A percentile compares a stretch with the other conserved stretches of the same genome.
Conservation (phyloP, 208 protist species). For the Phytomonas sp. region DNA sequence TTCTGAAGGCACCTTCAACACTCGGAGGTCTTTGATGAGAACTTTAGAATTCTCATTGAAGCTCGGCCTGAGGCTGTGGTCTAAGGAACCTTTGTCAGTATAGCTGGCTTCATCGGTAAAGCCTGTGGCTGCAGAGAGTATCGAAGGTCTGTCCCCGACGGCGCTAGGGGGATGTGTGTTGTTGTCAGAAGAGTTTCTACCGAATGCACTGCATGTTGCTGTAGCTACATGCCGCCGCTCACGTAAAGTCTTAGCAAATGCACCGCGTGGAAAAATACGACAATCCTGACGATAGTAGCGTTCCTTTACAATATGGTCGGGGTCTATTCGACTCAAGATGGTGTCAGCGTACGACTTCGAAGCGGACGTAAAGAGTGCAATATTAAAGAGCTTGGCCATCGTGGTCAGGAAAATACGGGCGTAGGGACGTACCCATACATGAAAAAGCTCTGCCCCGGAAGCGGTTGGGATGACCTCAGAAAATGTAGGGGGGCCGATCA, state of each 20-base stretch:
- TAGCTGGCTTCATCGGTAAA: background rate
- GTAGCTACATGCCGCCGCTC: conserved; percentile 9
- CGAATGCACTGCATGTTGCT: background rate
- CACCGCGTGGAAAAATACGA: conserved; percentile 37
- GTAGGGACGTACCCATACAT: conserved; percentile 80
- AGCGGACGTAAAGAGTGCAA: conserved; percentile 85
- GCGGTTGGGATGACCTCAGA: conserved; percentile 83
- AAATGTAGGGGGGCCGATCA: conserved; percentile 61
- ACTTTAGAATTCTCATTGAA: conserved; percentile 52
- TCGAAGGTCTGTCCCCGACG: background rate
- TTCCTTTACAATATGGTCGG: conserved; percentile 44
- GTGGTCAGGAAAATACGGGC: conserved; percentile 60
- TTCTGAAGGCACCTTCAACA: conserved; percentile 76
- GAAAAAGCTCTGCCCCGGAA: conserved; percentile 73
- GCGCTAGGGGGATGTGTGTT: conserved; percentile 10
- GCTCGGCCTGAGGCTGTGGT: background rate
- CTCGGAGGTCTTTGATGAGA: conserved; percentile 75
- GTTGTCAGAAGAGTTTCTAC: conserved; percentile 5
- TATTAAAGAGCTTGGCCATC: conserved; percentile 67
- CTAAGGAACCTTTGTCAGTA: background rate
- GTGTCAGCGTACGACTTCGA: conserved; percentile 85
- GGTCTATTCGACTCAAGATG: conserved; percentile 78
- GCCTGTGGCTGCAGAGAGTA: background rate
- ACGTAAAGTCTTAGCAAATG: conserved; percentile 27
- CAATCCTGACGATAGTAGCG: conserved; percentile 82